Conservation (phyloP, 2,329 filamentous ascomycete species). For the Coniochaeta prunicola region DNA sequence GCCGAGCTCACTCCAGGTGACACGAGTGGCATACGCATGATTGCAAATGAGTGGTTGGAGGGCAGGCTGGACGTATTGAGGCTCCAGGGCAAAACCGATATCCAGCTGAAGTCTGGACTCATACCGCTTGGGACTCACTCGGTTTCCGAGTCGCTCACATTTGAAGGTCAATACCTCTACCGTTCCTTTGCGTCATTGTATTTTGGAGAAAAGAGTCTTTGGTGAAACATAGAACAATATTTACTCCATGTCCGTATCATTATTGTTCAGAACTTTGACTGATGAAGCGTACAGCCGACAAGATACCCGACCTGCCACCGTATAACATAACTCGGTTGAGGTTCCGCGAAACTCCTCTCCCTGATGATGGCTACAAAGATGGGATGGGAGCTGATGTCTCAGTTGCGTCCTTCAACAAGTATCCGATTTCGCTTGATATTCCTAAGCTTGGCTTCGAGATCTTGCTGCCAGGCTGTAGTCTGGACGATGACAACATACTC, state of each 20-base stretch:
- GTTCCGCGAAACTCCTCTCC: constrained; percentile 61
- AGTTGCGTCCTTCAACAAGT: constrained; percentile 65
- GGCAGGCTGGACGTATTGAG: constrained; percentile 66
- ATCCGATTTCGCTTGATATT: constrained; percentile 68
- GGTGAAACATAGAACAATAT: constrained; percentile 14
- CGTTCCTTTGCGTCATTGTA: constrained; percentile 54
- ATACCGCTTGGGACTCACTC: constrained; percentile 71
- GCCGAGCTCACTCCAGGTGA: constrained; percentile 71
- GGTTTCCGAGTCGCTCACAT: constrained; percentile 65
- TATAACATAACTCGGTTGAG: constrained; percentile 79
- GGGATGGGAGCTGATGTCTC: constrained; percentile 78
- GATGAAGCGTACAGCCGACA: constrained; percentile 44
- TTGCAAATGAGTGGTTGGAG: constrained; percentile 84
- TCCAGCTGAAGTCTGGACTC: constrained; percentile 72
- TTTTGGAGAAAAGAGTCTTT: constrained; percentile 49
- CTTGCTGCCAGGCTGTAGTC: constrained; percentile 72
- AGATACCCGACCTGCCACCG: constrained; percentile 70
- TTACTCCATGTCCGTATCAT: background rate
- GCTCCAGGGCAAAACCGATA: constrained; percentile 64
- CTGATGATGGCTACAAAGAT: constrained; percentile 36
- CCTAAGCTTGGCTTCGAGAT: constrained; percentile 80
- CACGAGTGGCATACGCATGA: constrained; percentile 64
- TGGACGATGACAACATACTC: constrained; percentile 64
- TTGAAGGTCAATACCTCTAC: constrained; percentile 77
- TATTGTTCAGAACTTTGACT: constrained; percentile 20